These are phyloP conservation scores for Candida arabinofermentans DNA, from an alignment of 805 yeast genomes.

Conservation along the genomic window DNA sequence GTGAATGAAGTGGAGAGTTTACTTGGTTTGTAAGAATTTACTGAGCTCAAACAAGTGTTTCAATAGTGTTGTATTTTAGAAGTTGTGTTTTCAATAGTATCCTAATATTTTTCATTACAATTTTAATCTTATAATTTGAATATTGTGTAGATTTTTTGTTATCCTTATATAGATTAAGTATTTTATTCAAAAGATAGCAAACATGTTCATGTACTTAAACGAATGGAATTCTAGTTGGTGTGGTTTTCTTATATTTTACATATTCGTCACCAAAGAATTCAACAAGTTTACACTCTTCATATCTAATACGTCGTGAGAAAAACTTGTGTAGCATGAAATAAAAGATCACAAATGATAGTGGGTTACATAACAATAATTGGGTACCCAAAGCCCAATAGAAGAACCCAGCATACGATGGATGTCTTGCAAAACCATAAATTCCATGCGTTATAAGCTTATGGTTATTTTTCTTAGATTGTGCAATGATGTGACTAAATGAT, in stretches of 20 bases:
- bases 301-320: slow-evolving; percentile 60
- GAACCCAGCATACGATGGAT: slow-evolving; percentile 90
- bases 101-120: too few relatives aligned
- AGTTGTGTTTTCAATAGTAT: too few relatives aligned
- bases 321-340: slow-evolving; percentile 58
- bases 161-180: too few relatives aligned
- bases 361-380: slow-evolving; percentile 67
- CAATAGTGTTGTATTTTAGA: too few relatives aligned
- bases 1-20: too few relatives aligned
- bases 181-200: too few relatives aligned
- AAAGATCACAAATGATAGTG: slow-evolving; percentile 54
- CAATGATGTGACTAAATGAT: slow-evolving; percentile 81
- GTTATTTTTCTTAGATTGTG: slow-evolving; percentile 41
- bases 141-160: too few relatives aligned
- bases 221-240: slow-evolving; percentile 65
- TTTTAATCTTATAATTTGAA: too few relatives aligned
- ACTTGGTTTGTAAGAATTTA: too few relatives aligned
- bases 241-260: slow-evolving; percentile 41
- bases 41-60: too few relatives aligned
- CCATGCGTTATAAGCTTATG: slow-evolving; percentile 76
- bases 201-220: too few relatives aligned
- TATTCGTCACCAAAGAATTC: slow-evolving; percentile 73
- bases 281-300: slow-evolving; percentile 65
- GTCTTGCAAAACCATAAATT: slow-evolving; percentile 63
- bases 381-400: slow-evolving; percentile 92